These are phyloP conservation scores for Mucor sp. DNA, from an alignment of 371 early-diverging fungal species.

Conservation along the genomic window DNA sequence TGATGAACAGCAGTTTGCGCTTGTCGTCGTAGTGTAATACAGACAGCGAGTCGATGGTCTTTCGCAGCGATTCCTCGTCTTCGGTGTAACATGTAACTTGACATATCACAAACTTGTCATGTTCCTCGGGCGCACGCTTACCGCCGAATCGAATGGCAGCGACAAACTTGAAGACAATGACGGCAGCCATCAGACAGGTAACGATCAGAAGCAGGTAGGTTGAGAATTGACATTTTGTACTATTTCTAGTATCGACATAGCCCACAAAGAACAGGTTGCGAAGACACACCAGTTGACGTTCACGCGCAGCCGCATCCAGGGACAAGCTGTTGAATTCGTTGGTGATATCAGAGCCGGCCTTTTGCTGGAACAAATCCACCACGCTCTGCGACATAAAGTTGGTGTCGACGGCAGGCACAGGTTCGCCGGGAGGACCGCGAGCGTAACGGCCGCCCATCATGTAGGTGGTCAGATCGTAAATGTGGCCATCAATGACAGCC, in stretches of 20 bases:
- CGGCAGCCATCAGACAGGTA: constrained; percentile 77
- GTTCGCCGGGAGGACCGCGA: constrained; percentile 39
- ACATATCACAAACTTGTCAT: constrained; percentile 89
- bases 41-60: constrained; percentile 93
- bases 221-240: constrained; percentile 83
- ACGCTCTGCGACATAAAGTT: constrained; percentile 58
- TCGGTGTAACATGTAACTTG: constrained; percentile 97
- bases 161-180: constrained; percentile 90
- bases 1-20: constrained; percentile 88
- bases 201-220: constrained; percentile 82
- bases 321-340: constrained; percentile 51
- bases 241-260: constrained; percentile 81
- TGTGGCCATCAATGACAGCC: constrained; percentile 60
- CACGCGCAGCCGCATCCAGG: constrained; percentile 28
- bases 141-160: constrained; percentile 88
- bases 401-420: constrained; percentile 50
- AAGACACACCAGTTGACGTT: constrained; percentile 66
- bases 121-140: constrained; percentile 81
- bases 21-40: constrained; percentile 87
- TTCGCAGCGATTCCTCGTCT: constrained; percentile 88
- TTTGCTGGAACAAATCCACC: constrained; percentile 65
- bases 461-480: constrained; percentile 69
- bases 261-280: constrained; percentile 87
- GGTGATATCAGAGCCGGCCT: constrained; percentile 69
- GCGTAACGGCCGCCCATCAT: constrained; percentile 44